Conservation (phyloP, 352 stramenopile genomes). For the Globisporangium perplexum region DNA sequence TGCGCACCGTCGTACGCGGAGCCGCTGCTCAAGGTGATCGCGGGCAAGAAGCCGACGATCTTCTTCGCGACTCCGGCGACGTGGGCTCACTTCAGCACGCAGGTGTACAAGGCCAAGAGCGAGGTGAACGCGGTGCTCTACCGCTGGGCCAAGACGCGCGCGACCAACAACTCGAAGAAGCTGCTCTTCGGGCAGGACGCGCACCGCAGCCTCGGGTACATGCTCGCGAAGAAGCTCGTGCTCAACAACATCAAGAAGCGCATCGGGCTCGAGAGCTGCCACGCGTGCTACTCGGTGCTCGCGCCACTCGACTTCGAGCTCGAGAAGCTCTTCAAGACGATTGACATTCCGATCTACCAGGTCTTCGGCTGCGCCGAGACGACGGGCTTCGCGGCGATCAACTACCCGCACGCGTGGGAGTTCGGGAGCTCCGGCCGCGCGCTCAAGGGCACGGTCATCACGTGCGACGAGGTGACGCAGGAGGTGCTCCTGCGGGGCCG, state of each 20-base stretch:
- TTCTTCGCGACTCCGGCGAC: constrained; percentile 78
- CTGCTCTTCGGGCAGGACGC: constrained; percentile 48
- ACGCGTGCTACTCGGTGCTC: constrained; percentile 69
- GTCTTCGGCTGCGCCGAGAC: constrained; percentile 64
- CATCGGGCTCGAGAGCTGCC: constrained; percentile 68
- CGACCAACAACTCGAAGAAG: constrained; percentile 77
- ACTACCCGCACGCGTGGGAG: constrained; percentile 69
- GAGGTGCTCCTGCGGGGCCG: constrained; percentile 59
- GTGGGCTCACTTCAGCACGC: constrained; percentile 57
- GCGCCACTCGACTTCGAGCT: constrained; percentile 77
- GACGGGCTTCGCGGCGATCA: constrained; percentile 63
- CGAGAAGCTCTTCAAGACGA: constrained; percentile 76
- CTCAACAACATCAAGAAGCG: constrained; percentile 78
- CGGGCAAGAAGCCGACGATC: constrained; percentile 47
- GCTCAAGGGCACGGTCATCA: constrained; percentile 46
- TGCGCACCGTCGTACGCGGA: constrained; percentile 44
- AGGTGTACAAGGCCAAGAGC: constrained; percentile 71
- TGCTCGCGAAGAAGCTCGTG: constrained; percentile 73
- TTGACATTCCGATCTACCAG: constrained; percentile 80
- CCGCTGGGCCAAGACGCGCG: constrained; percentile 72
- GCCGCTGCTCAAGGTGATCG: constrained; percentile 49
- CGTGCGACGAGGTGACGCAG: constrained; percentile 56
- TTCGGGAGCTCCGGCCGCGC: constrained; percentile 63
- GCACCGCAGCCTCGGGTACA: constrained; percentile 63
- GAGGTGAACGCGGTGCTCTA: constrained; percentile 67